phyloP scores from a whole-genome alignment of 2,329 filamentous ascomycete species.

The Calonectria fujianensis region DNA sequence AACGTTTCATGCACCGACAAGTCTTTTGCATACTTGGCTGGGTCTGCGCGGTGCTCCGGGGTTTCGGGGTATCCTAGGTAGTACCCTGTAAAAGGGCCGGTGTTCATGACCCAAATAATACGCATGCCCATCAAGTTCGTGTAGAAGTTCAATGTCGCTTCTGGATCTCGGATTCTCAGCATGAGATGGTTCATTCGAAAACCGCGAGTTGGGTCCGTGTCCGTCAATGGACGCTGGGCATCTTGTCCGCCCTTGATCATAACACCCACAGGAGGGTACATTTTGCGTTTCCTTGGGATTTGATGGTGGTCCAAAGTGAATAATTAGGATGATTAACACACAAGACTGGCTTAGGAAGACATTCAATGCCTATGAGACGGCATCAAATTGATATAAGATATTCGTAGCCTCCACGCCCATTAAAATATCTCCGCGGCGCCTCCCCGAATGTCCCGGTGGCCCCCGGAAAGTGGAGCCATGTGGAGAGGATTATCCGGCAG shows the following conservation, averaged over 20 bases:
- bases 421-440: not conserved
- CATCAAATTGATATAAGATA: not conserved
- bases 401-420: not conserved
- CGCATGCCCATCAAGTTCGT: not conserved
- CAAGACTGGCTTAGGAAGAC: not conserved
- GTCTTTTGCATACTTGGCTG: not conserved
- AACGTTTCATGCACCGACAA: not conserved
- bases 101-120: not conserved
- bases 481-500: not conserved
- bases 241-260: not conserved
- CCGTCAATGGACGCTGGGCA: not conserved
- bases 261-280: not conserved
- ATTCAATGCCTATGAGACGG: not conserved
- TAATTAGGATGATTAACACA: accelerated
- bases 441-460: not conserved
- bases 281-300: not conserved
- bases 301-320: not conserved
- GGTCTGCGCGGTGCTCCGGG: not conserved
- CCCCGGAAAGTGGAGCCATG: not conserved
- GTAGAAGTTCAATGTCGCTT: not conserved
- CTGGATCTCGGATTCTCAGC: not conserved
- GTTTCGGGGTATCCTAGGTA: not conserved
- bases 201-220: not conserved
- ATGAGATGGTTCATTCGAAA: not conserved
- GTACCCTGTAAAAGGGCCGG: not conserved